Evolutionary conservation across 129 eudicot genomes (phyloP).

Genomic region (carrot (Daucus carota)): DNA sequence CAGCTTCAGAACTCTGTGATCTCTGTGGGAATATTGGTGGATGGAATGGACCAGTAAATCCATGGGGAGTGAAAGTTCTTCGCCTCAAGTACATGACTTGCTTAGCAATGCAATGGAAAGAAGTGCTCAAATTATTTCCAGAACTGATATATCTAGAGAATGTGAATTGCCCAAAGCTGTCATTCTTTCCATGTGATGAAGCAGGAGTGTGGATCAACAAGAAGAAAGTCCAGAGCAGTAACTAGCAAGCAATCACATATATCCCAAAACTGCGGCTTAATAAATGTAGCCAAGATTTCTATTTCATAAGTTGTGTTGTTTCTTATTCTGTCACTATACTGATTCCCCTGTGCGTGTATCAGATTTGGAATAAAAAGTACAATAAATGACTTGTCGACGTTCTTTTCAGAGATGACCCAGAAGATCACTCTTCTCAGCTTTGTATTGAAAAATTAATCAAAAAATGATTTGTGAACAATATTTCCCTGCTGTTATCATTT

Average conservation of each 20-base stretch:
- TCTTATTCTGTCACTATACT: neutral
- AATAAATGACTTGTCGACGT: no score
- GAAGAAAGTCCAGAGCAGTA: neutral
- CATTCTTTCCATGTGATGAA: constrained; percentile 41
- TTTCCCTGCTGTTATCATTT: neutral
- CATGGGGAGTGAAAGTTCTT: no score
- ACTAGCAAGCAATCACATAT: neutral
- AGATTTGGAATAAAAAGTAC: no score
- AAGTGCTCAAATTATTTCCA: constrained; percentile 22
- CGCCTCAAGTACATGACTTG: no score
- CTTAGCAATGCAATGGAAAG: no score
- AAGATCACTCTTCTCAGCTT: neutral
- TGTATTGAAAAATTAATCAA: neutral
- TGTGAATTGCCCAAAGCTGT: constrained; percentile 35
- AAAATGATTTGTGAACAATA: no score
- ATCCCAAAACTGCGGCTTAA: neutral
- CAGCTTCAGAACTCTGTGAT: no score
- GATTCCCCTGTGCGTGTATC: no score
- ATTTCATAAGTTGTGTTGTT: neutral
- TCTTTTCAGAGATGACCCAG: neutral
- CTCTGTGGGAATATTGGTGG: no score
- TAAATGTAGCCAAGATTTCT: neutral
- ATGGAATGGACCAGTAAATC: no score
- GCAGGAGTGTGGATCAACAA: constrained; percentile 38
- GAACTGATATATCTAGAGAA: constrained; percentile 29